Percentiles rank a stretch among this genome's conserved stretches.
phyloP scores from a whole-genome alignment of 306 rosid species.

The Malus domestica region ASM211411v1 NC_041799.1:5324501-5325000 shows the following conservation, averaged over 20 bases:
- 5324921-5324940: no score
- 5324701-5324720: constrained; percentile 34
- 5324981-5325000: no score
- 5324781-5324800: neutral
- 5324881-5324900: constrained; percentile 3
- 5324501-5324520: constrained; percentile 34
- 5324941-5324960: no score
- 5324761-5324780: neutral
- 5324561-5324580: constrained; percentile 30
- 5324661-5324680: constrained; percentile 22
- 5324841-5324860: constrained; percentile 38
- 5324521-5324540: constrained; percentile 33
- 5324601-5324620: neutral
- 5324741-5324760: constrained; percentile 30
- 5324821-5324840: constrained; percentile 31
- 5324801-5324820: neutral
- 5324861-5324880: constrained; percentile 35
- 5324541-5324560: constrained; percentile 21
- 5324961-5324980: no score
- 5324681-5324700: constrained; percentile 20
- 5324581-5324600: constrained; percentile 33
- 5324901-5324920: no score
- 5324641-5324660: constrained; percentile 37
- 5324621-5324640: neutral
- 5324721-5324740: constrained; percentile 26